Percentiles rank a stretch among this genome's conserved stretches.
These are phyloP conservation scores for Trichoderma sp. DNA, from an alignment of 2,329 filamentous ascomycete species.

Conservation along the genomic window DNA sequence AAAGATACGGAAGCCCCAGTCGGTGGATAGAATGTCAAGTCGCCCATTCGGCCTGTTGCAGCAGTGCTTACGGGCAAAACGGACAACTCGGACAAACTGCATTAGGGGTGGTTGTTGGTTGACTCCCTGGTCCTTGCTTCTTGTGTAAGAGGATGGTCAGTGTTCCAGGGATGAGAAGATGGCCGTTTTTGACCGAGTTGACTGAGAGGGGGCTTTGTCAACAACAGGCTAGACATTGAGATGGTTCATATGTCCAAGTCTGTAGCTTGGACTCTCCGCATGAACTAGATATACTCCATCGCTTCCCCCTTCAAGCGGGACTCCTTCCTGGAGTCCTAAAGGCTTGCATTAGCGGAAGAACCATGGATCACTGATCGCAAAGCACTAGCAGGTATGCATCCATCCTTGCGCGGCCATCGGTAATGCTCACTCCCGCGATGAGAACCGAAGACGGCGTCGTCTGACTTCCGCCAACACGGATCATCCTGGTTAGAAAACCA, in stretches of 20 bases:
- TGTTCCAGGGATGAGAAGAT: neutral
- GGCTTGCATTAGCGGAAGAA: neutral
- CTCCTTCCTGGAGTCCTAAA: neutral
- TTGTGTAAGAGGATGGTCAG: neutral
- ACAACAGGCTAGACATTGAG: neutral
- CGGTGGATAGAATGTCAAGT: neutral
- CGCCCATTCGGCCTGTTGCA: neutral
- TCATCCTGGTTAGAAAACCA: neutral
- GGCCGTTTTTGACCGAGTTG: neutral
- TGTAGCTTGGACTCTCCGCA: neutral
- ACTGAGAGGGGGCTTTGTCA: neutral
- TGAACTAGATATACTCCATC: neutral
- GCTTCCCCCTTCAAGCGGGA: neutral
- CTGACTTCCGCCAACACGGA: slow-evolving; percentile 3
- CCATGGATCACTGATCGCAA: neutral
- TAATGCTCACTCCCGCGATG: neutral
- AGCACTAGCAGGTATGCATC: neutral
- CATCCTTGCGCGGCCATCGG: neutral
- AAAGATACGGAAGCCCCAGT: neutral
- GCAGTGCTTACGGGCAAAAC: neutral
- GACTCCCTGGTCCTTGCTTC: neutral
- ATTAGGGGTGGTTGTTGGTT: neutral
- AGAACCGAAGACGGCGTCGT: neutral
- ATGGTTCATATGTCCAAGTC: neutral
- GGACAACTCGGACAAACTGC: neutral